These are phyloP conservation scores for Typha latifolia DNA, from an alignment of 176 grass and related monocot species.

Conservation along the genomic window DNA sequence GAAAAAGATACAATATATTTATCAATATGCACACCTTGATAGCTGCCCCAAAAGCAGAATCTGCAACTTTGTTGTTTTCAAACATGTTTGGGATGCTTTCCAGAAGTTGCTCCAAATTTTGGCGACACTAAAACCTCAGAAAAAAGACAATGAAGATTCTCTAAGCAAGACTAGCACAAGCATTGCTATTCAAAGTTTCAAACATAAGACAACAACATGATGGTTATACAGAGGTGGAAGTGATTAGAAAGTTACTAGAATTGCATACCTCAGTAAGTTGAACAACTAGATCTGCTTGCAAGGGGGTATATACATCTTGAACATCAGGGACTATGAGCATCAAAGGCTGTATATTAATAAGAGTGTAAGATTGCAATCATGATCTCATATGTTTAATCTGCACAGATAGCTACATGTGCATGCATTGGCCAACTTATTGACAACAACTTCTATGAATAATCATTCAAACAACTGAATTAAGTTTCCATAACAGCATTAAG, in stretches of 20 bases:
- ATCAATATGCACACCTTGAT: slow-evolving; percentile 47
- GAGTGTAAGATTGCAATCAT: slow-evolving; percentile 1
- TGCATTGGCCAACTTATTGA: no score
- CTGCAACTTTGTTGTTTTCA: slow-evolving; percentile 62
- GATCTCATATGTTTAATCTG: neutral
- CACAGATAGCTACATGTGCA: no score
- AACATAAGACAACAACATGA: no score
- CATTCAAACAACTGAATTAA: no score
- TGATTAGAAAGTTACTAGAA: neutral
- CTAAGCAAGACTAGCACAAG: slow-evolving; percentile 6
- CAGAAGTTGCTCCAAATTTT: slow-evolving; percentile 75
- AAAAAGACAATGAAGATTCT: neutral
- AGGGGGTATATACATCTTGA: slow-evolving; percentile 79
- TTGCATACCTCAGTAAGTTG: slow-evolving; percentile 61
- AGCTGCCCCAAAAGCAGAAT: slow-evolving; percentile 86
- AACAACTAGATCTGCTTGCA: slow-evolving; percentile 66
- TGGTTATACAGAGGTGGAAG: no score
- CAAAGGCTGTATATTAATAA: slow-evolving; percentile 43
- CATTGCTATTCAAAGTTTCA: neutral
- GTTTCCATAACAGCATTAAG: no score
- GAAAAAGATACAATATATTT: neutral
- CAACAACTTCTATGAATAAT: no score
- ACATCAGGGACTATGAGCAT: slow-evolving; percentile 86
- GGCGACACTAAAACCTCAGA: slow-evolving; percentile 47
- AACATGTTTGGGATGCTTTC: slow-evolving; percentile 86